These are phyloP conservation scores for Blastobotrys ciferrii DNA, from an alignment of 1,139 yeast genomes.

Conservation along the genomic window DNA sequence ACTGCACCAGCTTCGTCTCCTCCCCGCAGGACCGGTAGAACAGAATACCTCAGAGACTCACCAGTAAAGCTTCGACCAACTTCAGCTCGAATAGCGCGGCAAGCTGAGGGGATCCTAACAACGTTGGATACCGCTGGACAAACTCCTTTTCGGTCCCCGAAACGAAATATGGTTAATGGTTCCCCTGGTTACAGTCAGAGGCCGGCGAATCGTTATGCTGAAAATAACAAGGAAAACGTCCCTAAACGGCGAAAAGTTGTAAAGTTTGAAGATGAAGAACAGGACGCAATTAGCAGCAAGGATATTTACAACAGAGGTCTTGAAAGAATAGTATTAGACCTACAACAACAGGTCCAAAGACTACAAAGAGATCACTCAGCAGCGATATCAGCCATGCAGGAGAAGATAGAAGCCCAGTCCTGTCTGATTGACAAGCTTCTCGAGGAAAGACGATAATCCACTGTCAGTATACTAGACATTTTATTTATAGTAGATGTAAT, in stretches of 20 bases:
- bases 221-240: not conserved
- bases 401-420: constrained; percentile 12
- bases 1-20: not conserved
- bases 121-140: constrained; percentile 5
- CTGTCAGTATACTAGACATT: too few relatives aligned
- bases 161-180: not conserved
- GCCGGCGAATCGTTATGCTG: constrained; percentile 8
- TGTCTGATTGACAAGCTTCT: constrained; percentile 6
- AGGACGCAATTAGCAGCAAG: not conserved
- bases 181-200: constrained; percentile 2
- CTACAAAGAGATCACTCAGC: constrained; percentile 11
- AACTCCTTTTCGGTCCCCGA: not conserved
- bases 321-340: constrained; percentile 6
- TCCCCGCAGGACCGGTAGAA: not conserved
- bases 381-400: constrained; percentile 10
- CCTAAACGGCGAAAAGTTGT: constrained; percentile 17
- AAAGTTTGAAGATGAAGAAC: constrained; percentile 10
- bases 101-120: constrained; percentile 10
- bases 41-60: constrained; percentile 9
- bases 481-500: too few relatives aligned
- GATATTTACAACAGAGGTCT: constrained; percentile 8
- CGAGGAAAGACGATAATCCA: not conserved
- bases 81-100: constrained; percentile 16
- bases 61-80: constrained; percentile 19
- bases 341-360: constrained; percentile 11